Evolutionary conservation across 352 stramenopile species (phyloP), one percentile per base, ranked within the genome.

Genomic region (Globisporangium sylvaticum): DNA sequence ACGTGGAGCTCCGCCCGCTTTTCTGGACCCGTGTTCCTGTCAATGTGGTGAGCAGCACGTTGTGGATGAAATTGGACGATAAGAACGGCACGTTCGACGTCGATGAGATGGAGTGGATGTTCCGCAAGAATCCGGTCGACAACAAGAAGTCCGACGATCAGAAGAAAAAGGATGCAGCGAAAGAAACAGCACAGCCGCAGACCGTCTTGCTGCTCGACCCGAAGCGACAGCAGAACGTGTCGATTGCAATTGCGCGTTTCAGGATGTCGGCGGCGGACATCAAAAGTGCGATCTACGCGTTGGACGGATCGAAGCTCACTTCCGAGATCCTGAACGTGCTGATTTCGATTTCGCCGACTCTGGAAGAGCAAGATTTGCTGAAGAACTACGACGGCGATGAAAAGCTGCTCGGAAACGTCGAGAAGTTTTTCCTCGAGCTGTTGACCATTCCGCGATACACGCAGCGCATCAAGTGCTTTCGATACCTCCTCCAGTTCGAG

Each of bases 221-320:
- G 1, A 99, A 99, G 76, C 88, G 94, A 27, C 93, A 97, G 44
- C 97, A 99, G 76, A 99, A 99, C 81, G 95, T 98, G 1, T 96
- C 94, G n/a, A 99, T 99, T 48, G 96, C 97, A 20, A 95, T 99
- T 59, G 95, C 95, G 29, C 90, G 96, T 37, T 92, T 99, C 56
- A 91, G 97, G 37, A 97, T 99, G 84, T 96, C 88, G 62, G 85
- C 87, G 0, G 68, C 80, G 1, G 87, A 96, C 64, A 92, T 97
- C 58, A 92, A 95, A 60, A 80, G 84, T 10, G 89, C 89, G 22
- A 92, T 97, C 27, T 91, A 95, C 29, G 73, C 79, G 12, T 74
- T 97, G 10, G 86, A 97, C 67, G 76, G 77, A n/a, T 71, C 72
- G 15, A 81, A 83, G 22, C 59, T 96, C 48, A 88, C 81, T 0